Evolutionary conservation across 2,329 filamentous ascomycete species (phyloP), one percentile per base, ranked within the genome.

Genomic region (Calonectria hongkongensis): DNA sequence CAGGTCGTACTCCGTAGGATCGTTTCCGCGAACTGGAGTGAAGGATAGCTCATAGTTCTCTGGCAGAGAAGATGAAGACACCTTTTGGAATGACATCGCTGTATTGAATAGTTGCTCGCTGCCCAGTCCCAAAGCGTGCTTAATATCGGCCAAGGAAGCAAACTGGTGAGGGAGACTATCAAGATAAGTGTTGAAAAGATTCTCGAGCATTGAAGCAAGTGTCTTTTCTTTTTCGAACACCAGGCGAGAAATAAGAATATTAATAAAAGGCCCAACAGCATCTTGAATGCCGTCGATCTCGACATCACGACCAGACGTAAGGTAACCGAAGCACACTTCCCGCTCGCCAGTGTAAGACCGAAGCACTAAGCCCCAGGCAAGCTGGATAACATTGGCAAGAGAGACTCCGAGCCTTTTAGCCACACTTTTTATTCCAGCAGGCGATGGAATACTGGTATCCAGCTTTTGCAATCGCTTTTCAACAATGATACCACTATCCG

Each of bases 401-500:
- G 54, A 60, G 36, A 60, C 54, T 9, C 54, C 54, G 15, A 60
- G 54, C 13, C 25, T 60, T 25, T 60, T 60, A 5, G 54, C 54
- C 2, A 60, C 54, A 27, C n/a, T 36, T 4, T 25, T 21, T 9
- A 60, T 60, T 4, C 54, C 54, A 28, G 54, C 54, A 10, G 54
- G 54, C 12, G 54, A 60, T 41, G 54, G 54, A 21, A 60, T 60
- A 9, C 54, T 41, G 6, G 54, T 60, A 21, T 60, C 54, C 1
- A 60, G 36, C 12, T 27, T 60, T 28, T 60, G 54, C 8, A 60
- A 21, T 15, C 39, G 13, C 54, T 60, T 60, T 41, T 60, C 54
- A 60, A 18, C n/a, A 10, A 27, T 5, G 4, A 18, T 13, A 18
- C 3, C 21, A 10, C 54, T 76, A 1, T 78, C 76, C 0, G 76